A percentile compares a stretch with the other conserved stretches of the same genome.
phyloP scores from a whole-genome alignment of 805 yeast species.

The Candida lessepsii region DNA sequence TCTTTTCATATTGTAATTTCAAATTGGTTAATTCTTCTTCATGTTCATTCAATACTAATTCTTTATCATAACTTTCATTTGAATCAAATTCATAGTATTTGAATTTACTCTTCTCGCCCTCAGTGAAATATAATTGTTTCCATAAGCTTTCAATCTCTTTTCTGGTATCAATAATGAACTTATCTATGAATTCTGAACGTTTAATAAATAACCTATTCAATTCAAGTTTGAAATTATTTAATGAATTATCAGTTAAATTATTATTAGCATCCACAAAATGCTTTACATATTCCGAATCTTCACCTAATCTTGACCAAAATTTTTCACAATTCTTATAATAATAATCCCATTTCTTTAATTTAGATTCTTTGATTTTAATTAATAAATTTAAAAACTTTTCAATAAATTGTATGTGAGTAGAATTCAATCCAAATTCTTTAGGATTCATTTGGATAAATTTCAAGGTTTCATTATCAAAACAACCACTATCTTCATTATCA shows the following conservation, averaged over 20 bases:
- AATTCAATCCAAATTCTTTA: slow-evolving; percentile 38
- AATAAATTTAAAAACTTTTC: slow-evolving; percentile 31
- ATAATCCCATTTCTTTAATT: slow-evolving; percentile 36
- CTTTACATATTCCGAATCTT: slow-evolving; percentile 39
- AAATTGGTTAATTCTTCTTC: slow-evolving; percentile 59
- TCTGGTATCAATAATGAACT: slow-evolving; percentile 64
- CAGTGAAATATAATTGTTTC: slow-evolving; percentile 58
- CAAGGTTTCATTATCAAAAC: slow-evolving; percentile 38
- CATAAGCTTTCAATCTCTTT: slow-evolving; percentile 59
- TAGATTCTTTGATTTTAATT: slow-evolving; percentile 29
- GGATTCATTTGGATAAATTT: slow-evolving; percentile 36
- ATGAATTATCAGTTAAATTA: slow-evolving; percentile 44
- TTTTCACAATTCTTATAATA: slow-evolving; percentile 40
- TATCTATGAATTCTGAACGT: slow-evolving; percentile 64
- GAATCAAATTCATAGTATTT: slow-evolving; percentile 30
- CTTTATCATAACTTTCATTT: slow-evolving; percentile 50
- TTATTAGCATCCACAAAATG: slow-evolving; percentile 46
- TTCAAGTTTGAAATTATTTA: slow-evolving; percentile 56
- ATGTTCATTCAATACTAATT: slow-evolving; percentile 58
- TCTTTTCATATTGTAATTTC: slow-evolving; percentile 46
- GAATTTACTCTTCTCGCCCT: slow-evolving; percentile 49
- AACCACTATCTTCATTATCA: slow-evolving; percentile 24
- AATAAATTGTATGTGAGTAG: slow-evolving; percentile 33
- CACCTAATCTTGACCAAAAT: slow-evolving; percentile 59
- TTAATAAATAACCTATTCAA: slow-evolving; percentile 54